Conservation (phyloP, 495 filamentous ascomycete species). For the Podospora appendiculata region DNA sequence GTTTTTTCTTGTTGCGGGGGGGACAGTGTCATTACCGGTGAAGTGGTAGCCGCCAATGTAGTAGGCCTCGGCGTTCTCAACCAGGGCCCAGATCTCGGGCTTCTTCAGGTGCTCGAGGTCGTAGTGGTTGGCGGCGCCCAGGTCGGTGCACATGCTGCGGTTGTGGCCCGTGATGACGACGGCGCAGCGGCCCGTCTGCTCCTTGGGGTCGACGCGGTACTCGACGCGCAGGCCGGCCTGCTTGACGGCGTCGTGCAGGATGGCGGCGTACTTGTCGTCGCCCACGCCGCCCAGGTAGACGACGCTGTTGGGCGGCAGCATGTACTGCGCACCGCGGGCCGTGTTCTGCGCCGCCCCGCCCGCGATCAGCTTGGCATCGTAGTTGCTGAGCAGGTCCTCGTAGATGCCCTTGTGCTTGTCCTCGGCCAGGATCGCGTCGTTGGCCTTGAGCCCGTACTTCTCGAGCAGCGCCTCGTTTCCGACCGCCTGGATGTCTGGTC, state of each 20-base stretch:
- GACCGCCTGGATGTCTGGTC: conserved; percentile 80
- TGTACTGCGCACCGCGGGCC: conserved; percentile 92
- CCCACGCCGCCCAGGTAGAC: conserved; percentile 92
- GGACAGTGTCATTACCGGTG: no score
- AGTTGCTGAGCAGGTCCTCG: conserved; percentile 82
- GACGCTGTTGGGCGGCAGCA: conserved; percentile 78
- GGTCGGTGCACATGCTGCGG: conserved; percentile 88
- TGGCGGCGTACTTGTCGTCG: conserved; percentile 81
- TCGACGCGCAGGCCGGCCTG: conserved; percentile 82
- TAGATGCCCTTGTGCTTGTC: conserved; percentile 82
- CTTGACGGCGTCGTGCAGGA: conserved; percentile 67
- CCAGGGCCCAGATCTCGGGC: conserved; percentile 82
- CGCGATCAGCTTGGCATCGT: conserved; percentile 86
- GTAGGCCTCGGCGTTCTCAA: conserved; percentile 78
- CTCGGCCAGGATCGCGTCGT: conserved; percentile 96
- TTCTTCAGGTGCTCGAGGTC: conserved; percentile 88
- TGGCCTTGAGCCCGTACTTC: conserved; percentile 87
- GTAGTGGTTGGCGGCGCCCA: conserved; percentile 95
- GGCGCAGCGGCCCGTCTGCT: conserved; percentile 87
- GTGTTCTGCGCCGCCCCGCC: conserved; percentile 98
- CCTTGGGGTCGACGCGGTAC: conserved; percentile 77
- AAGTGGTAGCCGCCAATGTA: conserved; percentile 84
- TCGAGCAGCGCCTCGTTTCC: conserved; percentile 74
- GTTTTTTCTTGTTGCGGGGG: no score
- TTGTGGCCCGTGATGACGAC: conserved; percentile 95